Evolutionary conservation across 2,329 filamentous ascomycete genomes (phyloP).

Genomic region (Sporothrix phasma): DNA sequence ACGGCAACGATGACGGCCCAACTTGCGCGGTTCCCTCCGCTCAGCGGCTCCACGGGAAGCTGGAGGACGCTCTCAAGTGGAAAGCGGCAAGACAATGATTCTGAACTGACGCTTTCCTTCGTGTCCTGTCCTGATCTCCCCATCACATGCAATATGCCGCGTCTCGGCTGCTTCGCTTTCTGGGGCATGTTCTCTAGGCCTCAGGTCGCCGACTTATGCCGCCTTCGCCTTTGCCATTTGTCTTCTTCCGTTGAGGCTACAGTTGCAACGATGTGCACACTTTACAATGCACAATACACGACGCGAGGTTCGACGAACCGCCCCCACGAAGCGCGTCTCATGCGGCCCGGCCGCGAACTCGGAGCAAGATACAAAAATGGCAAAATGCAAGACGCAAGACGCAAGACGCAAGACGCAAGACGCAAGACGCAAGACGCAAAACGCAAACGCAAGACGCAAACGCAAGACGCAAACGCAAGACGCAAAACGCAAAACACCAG

Average conservation of each 20-base stretch:
- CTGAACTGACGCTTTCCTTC: too few species aligned
- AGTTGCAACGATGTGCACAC: not conserved
- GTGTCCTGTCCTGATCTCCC: not conserved
- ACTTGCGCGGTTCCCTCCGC: slow-evolving; percentile 51
- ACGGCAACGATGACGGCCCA: slow-evolving; percentile 40
- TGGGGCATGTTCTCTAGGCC: too few species aligned
- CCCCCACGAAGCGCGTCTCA: not conserved
- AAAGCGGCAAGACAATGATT: slow-evolving; percentile 26
- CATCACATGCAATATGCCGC: not conserved
- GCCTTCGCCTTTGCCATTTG: too few species aligned
- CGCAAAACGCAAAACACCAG: not conserved
- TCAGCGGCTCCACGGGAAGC: slow-evolving; percentile 48
- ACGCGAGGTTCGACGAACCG: not conserved
- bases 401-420: too few species aligned
- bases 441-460: too few species aligned
- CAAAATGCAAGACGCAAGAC: too few species aligned
- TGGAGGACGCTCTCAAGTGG: slow-evolving; percentile 47
- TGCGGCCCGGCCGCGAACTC: not conserved
- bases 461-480: too few species aligned
- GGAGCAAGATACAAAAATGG: too few species aligned
- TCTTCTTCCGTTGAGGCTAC: not conserved
- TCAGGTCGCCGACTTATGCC: not conserved
- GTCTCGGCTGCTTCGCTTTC: not conserved
- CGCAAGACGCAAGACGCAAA: too few species aligned
- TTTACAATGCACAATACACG: not conserved